Evolutionary conservation across 441 rosid genomes (phyloP), one percentile per base, ranked within the genome.

Genomic region (Populus hybrid): DNA sequence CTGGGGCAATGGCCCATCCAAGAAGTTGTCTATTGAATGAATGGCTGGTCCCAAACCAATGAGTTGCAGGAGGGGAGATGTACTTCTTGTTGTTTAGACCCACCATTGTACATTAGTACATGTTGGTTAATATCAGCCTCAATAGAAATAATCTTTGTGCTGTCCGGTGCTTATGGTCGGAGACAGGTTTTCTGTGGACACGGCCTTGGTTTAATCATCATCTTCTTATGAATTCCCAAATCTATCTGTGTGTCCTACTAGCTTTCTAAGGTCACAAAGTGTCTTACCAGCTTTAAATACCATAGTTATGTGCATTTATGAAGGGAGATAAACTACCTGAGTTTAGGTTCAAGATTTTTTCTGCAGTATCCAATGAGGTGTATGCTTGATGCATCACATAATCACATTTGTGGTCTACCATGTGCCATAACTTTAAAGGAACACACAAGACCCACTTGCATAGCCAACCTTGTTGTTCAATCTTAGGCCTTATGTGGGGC

Each of bases 371-470:
- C 81, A 64, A 66, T 72, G 78, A 81, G 38, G 72, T 81, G 56
- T 59, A 75, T 86, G 81, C 83, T 68, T 81, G 84, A 75, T 76
- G 74, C 81, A 71, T 83, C 79, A 79, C 78, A 72, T 64, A n/a
- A n/a, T n/a, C n/a, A n/a, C n/a, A n/a, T n/a, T 78, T 77, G 72
- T 75, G 71, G 85, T 82, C 85, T 80, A 69, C 79, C 78, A 68
- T 79, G 69, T 84, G 79, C 78, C 75, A 71, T 68, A 67, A 63
- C 76, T 80, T 84, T 83, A 82, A 64, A 74, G 80, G 73, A 82
- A 84, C 83, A 86, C 35, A 5, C 16, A 31, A 81, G 90, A 20
- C 84, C 90, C 90, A 87, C 90, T 63, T 61, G 64, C 80, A 72
- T 36, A 64, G 76, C 81, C 77, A 68, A 80, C 73, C 83, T 76